A percentile compares a stretch with the other conserved stretches of the same genome.
phyloP scores from a whole-genome alignment of 2,329 filamentous ascomycete genomes.

The Shiraia sp. region DNA sequence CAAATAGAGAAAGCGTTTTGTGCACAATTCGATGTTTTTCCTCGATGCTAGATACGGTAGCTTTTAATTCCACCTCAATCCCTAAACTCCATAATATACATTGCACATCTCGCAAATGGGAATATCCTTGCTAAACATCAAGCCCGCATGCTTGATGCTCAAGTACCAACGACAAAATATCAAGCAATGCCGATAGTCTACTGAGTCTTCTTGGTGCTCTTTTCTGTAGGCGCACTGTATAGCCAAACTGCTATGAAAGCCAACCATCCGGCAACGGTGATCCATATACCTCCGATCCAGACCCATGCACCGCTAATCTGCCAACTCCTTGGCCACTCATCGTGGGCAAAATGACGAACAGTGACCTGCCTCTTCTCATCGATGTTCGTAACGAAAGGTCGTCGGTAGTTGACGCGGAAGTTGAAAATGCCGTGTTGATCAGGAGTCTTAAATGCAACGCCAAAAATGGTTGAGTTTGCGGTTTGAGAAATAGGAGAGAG shows the following conservation, averaged over 20 bases:
- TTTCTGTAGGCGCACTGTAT: constrained; percentile 67
- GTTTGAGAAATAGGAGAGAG: constrained; percentile 64
- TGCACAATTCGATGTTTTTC: too few species aligned
- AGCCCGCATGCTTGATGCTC: constrained; percentile 1
- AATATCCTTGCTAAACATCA: constrained; percentile 6
- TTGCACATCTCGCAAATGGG: constrained; percentile 12
- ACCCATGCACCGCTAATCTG: constrained; percentile 90
- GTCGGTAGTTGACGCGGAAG: constrained; percentile 96
- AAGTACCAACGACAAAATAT: neutral
- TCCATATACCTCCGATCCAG: constrained; percentile 86
- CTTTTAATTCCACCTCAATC: constrained; percentile 6
- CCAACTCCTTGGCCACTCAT: constrained; percentile 93
- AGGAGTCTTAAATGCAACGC: constrained; percentile 76
- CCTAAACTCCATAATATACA: constrained; percentile 17
- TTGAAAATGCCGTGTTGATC: constrained; percentile 99
- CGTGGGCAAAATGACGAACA: constrained; percentile 93
- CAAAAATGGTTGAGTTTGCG: constrained; percentile 72
- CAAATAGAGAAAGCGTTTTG: too few species aligned
- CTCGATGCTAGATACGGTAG: neutral
- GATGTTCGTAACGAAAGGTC: constrained; percentile 83
- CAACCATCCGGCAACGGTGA: constrained; percentile 82
- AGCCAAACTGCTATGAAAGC: constrained; percentile 87
- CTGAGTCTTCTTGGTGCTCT: constrained; percentile 55
- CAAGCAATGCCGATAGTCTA: constrained; percentile 15
- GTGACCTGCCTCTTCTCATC: constrained; percentile 96